Base-by-base conservation (phyloP, 2,329 filamentous ascomycete genomes). In the Dissoconium aciculare region DNA sequence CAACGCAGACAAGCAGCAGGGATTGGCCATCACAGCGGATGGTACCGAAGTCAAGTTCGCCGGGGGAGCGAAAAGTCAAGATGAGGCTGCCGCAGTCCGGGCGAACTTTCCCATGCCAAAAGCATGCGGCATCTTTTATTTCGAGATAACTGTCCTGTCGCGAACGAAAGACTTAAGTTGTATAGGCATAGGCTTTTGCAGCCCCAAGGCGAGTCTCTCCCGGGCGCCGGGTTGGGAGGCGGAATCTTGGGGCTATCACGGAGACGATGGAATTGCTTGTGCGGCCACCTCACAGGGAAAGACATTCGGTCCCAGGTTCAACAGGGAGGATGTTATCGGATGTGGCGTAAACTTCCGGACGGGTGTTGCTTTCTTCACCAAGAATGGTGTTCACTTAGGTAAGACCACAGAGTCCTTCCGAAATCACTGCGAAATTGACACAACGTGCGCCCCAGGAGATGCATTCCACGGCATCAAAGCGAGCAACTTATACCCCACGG, bases 71-170 rank as follows among this genome's bases (percentile, higher is more conserved):
- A 71, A 72, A 51, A 66, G 67, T 26, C 59, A 65, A 35, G 72
- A 78, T 48, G 89, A 95, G 52, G 81, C 83, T 11, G 83, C 74
- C 19, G 72, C 81, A 9, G 74, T 93, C 35, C 74, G 89, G 33
- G 72, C 85, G 15, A 79, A 98, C 53, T 66, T 84, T 52, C 71
- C 75, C 28, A 94, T 95, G 73, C 84, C 89, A 3, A 67, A 74
- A 19, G 78, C 92, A 49, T 89, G 81, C 43, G 89, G 89, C 2
- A 77, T 98, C 36, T 98, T 93, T 55, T 98, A 98, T 54, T 98
- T 74, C 50, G 89, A 98, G 47, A 64, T 74, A 17, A 70, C 69
- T 5, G 68, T 82, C 28, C 53, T 75, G 30, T 69, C 71, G 5
- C 72, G 74, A 46, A 70, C 69, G 30, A 74, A 76, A 49, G 76